Percentiles rank a stretch among this genome's conserved stretches.
Conservation (phyloP, 495 filamentous ascomycete genomes). For the Polyplosphaeria fusca region DNA sequence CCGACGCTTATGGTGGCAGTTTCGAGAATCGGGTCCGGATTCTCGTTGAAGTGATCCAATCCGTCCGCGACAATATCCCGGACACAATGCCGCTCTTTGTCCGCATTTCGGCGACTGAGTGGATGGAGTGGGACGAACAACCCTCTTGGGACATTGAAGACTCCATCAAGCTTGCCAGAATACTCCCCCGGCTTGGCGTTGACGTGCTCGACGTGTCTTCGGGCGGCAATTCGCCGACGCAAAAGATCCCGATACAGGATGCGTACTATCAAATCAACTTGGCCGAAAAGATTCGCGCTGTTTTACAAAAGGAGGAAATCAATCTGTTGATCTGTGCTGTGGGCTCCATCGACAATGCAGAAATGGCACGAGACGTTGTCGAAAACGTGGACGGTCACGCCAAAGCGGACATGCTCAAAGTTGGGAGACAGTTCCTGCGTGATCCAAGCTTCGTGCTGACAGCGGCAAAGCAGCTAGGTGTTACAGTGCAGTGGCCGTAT, state of each 20-base stretch:
- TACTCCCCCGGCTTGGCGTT: conserved; percentile 53
- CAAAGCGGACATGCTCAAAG: background rate
- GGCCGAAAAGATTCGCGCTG: conserved; percentile 41
- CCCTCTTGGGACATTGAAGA: conserved; percentile 55
- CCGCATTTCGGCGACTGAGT: conserved; percentile 40
- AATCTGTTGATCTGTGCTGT: conserved; percentile 52
- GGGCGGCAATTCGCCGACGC: conserved; percentile 57
- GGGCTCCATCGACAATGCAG: conserved; percentile 56
- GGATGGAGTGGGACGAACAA: conserved; percentile 45
- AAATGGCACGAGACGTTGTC: conserved; percentile 47
- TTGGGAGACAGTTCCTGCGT: conserved; percentile 9
- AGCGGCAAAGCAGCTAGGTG: background rate
- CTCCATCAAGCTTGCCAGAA: conserved; percentile 50
- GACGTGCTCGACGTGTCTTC: conserved; percentile 63
- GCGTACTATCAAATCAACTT: conserved; percentile 62
- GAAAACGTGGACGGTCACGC: too few relatives aligned
- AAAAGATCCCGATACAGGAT: conserved; percentile 55
- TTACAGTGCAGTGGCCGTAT: conserved; percentile 3
- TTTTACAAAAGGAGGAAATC: conserved; percentile 57
- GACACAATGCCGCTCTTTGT: conserved; percentile 39
- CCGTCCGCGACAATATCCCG: conserved; percentile 25
- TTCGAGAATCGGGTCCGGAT: conserved; percentile 44
- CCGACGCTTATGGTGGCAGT: conserved; percentile 43
- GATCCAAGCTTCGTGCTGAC: conserved; percentile 5
- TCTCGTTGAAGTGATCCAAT: conserved; percentile 37